Conservation (phyloP, 2,329 filamentous ascomycete genomes). For the Colletotrichum tanaceti region DNA sequence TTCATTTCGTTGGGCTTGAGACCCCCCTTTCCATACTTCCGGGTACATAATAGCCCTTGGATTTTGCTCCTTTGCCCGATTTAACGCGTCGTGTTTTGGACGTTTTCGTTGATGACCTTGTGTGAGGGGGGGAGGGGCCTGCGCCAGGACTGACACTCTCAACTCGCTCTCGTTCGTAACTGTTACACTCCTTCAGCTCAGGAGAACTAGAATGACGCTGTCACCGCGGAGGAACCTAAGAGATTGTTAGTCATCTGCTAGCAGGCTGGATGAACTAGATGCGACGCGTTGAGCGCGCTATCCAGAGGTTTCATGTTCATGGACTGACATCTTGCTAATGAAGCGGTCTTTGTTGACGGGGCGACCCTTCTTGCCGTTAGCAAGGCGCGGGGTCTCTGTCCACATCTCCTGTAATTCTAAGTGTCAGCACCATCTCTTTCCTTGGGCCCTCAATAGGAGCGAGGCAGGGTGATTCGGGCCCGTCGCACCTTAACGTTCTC, state of each 20-base stretch:
- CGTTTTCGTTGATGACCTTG: slow-evolving; percentile 11
- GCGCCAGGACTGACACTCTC: slow-evolving; percentile 25
- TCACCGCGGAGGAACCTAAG: slow-evolving; percentile 85
- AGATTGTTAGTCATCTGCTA: slow-evolving; percentile 8
- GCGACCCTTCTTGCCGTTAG: slow-evolving; percentile 87
- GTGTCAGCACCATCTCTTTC: slow-evolving; percentile 15
- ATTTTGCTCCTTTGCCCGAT: neutral
- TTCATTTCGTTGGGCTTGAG: neutral
- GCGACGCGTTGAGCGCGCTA: slow-evolving; percentile 21
- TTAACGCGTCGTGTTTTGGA: slow-evolving; percentile 3
- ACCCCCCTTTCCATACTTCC: neutral
- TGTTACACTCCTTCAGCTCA: slow-evolving; percentile 66
- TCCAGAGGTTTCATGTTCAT: slow-evolving; percentile 13
- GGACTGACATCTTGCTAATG: slow-evolving; percentile 93
- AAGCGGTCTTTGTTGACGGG: slow-evolving; percentile 98
- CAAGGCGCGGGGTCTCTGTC: slow-evolving; percentile 89
- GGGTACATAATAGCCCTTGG: neutral
- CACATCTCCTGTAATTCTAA: slow-evolving; percentile 80
- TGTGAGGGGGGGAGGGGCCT: neutral
- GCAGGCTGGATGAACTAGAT: neutral
- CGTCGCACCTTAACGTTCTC: slow-evolving; percentile 77
- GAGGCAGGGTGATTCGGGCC: neutral
- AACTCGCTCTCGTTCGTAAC: slow-evolving; percentile 23
- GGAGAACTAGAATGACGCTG: slow-evolving; percentile 85
- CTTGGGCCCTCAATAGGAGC: neutral